Evolutionary conservation across 306 rosid genomes (phyloP).

Genomic region (Aeschynomene evenia): DNA sequence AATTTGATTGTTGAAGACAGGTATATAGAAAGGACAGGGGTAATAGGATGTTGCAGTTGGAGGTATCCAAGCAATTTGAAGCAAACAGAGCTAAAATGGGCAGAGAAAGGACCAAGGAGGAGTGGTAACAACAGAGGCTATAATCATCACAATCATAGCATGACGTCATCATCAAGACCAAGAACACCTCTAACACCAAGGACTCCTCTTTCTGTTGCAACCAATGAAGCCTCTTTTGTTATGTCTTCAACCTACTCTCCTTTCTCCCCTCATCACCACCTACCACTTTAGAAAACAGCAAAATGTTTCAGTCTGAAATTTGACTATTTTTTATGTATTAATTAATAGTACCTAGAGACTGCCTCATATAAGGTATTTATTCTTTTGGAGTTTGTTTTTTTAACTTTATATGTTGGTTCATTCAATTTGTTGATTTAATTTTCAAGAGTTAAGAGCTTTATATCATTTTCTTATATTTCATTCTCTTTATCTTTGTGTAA

Average conservation of each 20-base stretch:
- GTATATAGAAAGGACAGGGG: slow-evolving; percentile 74
- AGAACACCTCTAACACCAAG: slow-evolving; percentile 41
- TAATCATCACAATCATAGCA: slow-evolving; percentile 28
- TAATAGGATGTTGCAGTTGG: slow-evolving; percentile 49
- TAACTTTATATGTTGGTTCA: slow-evolving; percentile 22
- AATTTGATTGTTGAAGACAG: slow-evolving; percentile 33
- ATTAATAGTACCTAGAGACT: not conserved
- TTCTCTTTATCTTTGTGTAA: not conserved
- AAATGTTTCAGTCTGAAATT: not conserved
- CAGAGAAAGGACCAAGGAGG: slow-evolving; percentile 75
- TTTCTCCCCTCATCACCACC: slow-evolving; percentile 46
- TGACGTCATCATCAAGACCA: slow-evolving; percentile 32
- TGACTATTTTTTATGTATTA: not conserved
- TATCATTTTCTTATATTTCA: not conserved
- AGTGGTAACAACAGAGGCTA: slow-evolving; percentile 44
- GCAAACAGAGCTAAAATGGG: slow-evolving; percentile 72
- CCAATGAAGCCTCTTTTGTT: slow-evolving; percentile 39
- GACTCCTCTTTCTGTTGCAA: slow-evolving; percentile 7
- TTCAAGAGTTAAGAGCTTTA: not conserved
- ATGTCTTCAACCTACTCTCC: slow-evolving; percentile 48
- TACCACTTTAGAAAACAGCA: slow-evolving; percentile 43
- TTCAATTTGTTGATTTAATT: slow-evolving; percentile 23
- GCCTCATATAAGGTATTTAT: not conserved
- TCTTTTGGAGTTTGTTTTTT: slow-evolving; percentile 1
- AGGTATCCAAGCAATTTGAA: slow-evolving; percentile 57